Evolutionary conservation across 768 basidiomycete species (phyloP).

Genomic region (Termitomyces bulborhizus): DNA sequence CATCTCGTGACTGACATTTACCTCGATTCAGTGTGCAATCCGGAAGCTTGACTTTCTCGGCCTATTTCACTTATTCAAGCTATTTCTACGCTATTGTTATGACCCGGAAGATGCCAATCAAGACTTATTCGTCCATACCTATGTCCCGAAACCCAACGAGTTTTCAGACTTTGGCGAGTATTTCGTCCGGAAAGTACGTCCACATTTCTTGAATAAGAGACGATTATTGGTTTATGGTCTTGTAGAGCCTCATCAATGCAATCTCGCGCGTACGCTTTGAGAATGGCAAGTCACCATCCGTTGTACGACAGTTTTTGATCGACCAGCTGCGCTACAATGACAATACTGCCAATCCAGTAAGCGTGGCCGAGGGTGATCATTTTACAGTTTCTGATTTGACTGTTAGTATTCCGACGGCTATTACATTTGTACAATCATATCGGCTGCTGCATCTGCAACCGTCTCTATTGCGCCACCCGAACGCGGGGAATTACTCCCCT

Average conservation of each 20-base stretch:
- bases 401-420: constrained; percentile 83
- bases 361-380: constrained; percentile 18
- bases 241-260: constrained; percentile 70
- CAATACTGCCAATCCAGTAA: constrained; percentile 83
- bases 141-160: constrained; percentile 93
- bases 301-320: constrained; percentile 83
- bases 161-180: constrained; percentile 91
- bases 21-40: constrained; percentile 64
- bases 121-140: constrained; percentile 80
- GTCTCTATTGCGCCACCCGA: constrained; percentile 76
- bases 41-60: constrained; percentile 82
- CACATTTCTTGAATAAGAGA: background rate
- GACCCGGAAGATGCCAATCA: constrained; percentile 78
- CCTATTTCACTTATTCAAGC: constrained; percentile 91
- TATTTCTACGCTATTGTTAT: constrained; percentile 88
- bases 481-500: constrained; percentile 68
- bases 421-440: constrained; percentile 83
- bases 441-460: constrained; percentile 73
- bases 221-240: background rate
- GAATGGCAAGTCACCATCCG: constrained; percentile 78
- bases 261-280: constrained; percentile 85
- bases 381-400: background rate
- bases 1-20: constrained; percentile 4
- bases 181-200: constrained; percentile 84
- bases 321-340: constrained; percentile 95